phyloP scores from a whole-genome alignment of 2,329 filamentous ascomycete genomes.

The Epichloe bromicola region DNA sequence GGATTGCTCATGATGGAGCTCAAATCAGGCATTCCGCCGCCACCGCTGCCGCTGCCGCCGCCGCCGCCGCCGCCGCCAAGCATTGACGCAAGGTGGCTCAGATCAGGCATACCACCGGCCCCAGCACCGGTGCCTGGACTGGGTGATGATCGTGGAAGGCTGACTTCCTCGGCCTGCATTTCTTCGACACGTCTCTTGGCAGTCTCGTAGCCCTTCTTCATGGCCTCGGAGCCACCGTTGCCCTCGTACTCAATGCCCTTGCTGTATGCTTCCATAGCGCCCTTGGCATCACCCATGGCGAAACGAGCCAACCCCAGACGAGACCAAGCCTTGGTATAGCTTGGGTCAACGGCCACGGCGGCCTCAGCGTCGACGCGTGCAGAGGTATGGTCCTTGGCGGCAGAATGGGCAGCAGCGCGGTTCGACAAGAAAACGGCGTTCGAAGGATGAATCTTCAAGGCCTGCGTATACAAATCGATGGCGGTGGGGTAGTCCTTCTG shows the following conservation, averaged over 20 bases:
- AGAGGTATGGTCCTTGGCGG: slow-evolving; percentile 68
- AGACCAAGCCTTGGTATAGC: slow-evolving; percentile 96
- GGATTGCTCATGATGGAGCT: slow-evolving; percentile 87
- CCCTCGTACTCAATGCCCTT: slow-evolving; percentile 90
- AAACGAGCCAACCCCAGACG: slow-evolving; percentile 83
- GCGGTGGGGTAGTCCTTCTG: slow-evolving; percentile 78
- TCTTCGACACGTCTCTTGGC: slow-evolving; percentile 80
- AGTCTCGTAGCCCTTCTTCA: slow-evolving; percentile 95
- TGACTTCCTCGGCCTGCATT: slow-evolving; percentile 39
- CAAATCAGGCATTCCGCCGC: slow-evolving; percentile 79
- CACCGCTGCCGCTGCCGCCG: slow-evolving; percentile 52
- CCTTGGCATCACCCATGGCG: slow-evolving; percentile 80
- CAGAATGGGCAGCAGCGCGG: slow-evolving; percentile 86
- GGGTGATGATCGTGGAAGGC: slow-evolving; percentile 31
- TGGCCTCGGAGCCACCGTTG: slow-evolving; percentile 85
- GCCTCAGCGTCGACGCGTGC: slow-evolving; percentile 83
- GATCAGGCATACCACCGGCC: slow-evolving; percentile 54
- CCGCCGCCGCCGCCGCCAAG: slow-evolving; percentile 49
- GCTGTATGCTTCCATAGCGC: slow-evolving; percentile 87
- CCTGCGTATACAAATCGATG: slow-evolving; percentile 79
- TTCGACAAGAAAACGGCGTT: slow-evolving; percentile 98
- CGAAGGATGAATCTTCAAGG: slow-evolving; percentile 63
- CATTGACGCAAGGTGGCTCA: slow-evolving; percentile 60
- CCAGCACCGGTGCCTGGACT: slow-evolving; percentile 38
- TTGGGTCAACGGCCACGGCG: slow-evolving; percentile 74